phyloP scores from a whole-genome alignment of 1,284 basidiomycete genomes.

The Tylopilus orsonianus region DNA sequence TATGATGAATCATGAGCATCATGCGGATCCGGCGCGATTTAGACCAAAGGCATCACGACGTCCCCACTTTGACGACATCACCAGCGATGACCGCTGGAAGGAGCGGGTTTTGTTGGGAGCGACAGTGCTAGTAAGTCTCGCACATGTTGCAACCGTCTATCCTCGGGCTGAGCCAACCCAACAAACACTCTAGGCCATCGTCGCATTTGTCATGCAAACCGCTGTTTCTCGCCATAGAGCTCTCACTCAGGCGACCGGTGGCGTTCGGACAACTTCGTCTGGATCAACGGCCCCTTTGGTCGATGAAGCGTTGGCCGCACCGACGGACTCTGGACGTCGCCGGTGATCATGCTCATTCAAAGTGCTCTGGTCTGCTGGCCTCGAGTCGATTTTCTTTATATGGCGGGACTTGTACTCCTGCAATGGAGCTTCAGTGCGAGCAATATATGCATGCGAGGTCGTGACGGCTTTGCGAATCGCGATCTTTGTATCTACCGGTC shows the following conservation, averaged over 20 bases:
- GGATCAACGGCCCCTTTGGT: conserved; percentile 7
- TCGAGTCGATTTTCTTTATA: neutral
- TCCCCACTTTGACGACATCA: conserved; percentile 30
- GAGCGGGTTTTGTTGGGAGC: conserved; percentile 51
- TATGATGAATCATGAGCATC: conserved; percentile 20
- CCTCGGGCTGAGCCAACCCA: neutral
- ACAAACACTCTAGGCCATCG: conserved; percentile 20
- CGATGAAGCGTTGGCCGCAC: conserved; percentile 25
- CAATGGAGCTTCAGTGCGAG: neutral
- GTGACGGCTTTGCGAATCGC: neutral
- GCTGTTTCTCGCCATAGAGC: conserved; percentile 22
- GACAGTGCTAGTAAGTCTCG: conserved; percentile 45
- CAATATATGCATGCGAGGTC: neutral
- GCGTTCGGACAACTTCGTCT: conserved; percentile 8
- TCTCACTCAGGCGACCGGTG: conserved; percentile 6
- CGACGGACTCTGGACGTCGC: conserved; percentile 2
- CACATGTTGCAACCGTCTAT: neutral
- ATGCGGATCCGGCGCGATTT: conserved; percentile 31
- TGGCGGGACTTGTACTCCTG: neutral
- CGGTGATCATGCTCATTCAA: conserved; percentile 2
- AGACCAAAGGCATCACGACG: conserved; percentile 22
- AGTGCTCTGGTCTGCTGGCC: neutral
- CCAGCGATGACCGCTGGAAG: conserved; percentile 52
- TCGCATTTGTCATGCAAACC: conserved; percentile 32
- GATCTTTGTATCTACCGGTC: no score